Conservation (phyloP, 176 grass and related monocot species). For the Echinochloa phyllopogon region DNA sequence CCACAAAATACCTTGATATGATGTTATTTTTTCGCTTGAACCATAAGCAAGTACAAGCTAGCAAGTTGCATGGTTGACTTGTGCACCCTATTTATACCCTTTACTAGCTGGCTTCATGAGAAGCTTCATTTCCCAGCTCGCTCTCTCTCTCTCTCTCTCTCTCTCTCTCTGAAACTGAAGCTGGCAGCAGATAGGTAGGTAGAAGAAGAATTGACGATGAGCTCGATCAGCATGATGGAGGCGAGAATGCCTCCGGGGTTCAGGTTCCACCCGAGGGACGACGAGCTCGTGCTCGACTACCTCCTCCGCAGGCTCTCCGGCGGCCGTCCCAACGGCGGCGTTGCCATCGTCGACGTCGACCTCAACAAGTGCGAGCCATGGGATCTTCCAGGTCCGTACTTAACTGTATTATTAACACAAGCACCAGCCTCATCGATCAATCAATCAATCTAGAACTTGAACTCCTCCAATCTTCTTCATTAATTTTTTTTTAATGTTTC, state of each 20-base stretch:
- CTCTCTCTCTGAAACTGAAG: neutral
- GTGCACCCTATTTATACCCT: slow-evolving; percentile 4
- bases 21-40: neutral
- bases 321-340: slow-evolving; percentile 25
- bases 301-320: slow-evolving; percentile 64
- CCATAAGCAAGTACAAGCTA: neutral
- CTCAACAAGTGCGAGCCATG: slow-evolving; percentile 91
- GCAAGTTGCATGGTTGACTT: slow-evolving; percentile 25
- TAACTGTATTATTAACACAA: neutral
- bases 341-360: slow-evolving; percentile 62
- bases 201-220: slow-evolving; percentile 39
- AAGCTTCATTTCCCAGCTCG: neutral
- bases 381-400: slow-evolving; percentile 66
- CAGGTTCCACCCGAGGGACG: slow-evolving; percentile 87
- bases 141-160: neutral
- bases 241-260: slow-evolving; percentile 85
- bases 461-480: neutral
- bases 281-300: slow-evolving; percentile 87
- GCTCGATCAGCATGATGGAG: slow-evolving; percentile 78
- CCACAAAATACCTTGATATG: neutral
- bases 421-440: neutral
- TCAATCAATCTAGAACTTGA: neutral
- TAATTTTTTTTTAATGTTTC: neutral
- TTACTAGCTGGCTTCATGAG: neutral
- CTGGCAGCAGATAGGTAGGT: neutral